Base-by-base conservation (phyloP, 2,329 filamentous ascomycete species). In the Neofusicoccum laricinum region DNA sequence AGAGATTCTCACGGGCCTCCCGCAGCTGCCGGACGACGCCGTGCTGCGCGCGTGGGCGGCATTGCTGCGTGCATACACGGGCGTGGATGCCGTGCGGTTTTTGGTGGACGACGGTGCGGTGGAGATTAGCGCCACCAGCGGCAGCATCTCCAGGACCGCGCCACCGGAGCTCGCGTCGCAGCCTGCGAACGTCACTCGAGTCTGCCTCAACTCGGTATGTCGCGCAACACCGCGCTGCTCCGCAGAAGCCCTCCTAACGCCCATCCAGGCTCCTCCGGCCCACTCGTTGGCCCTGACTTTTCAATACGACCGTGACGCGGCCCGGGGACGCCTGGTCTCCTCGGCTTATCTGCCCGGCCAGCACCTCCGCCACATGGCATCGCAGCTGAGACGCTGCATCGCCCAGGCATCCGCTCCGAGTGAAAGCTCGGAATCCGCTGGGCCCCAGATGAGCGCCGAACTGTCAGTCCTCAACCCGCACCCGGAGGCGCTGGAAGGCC, bases 391-490 rank as follows among this genome's bases (percentile, higher is more conserved):
- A 58, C 50, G 41, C 25, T 58, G 48, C 38, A 53, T 68, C 32
- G 21, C 21, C 38, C 46, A 45, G 46, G 61, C 64, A n/a, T 25
- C 51, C 34, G 25, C 36, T 17, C 10, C n/a, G 48, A 25, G 43
- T 40, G 32, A 48, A 25, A 34, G 3, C 17, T 19, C 15, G 51
- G 30, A 19, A 8, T 17, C 50, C 14, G 8, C 48, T 15, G 32
- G 14, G 17, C 32, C 62, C 21, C 65, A 64, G 61, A 34, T 32
- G 41, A 30, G 12, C 14, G n/a, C 41, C 3, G 12, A 51, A 66
- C 69, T 86, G 43, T 87, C 87, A 5, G 81, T 89, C 68, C 73
- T 87, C 62, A 90, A 91, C 73, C 76, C 80, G 46, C 72, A 79
- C 34, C 86, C 88, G 34, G 71, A 71, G 50, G 70, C 75, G 38